These are phyloP conservation scores for Pisolithus sp. DNA, from an alignment of 768 basidiomycete species.

Conservation along the genomic window DNA sequence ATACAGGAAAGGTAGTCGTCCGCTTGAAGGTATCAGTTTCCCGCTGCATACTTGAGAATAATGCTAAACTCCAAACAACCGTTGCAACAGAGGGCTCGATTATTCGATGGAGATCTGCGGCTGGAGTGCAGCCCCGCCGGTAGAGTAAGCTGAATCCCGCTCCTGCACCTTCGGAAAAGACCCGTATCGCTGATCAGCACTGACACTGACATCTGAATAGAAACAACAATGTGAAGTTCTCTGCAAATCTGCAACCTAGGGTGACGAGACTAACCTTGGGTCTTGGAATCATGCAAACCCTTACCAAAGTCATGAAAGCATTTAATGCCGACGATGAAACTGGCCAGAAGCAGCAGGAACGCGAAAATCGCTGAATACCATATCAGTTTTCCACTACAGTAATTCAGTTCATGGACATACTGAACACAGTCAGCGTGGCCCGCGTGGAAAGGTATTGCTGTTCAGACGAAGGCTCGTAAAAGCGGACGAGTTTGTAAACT, in stretches of 20 bases:
- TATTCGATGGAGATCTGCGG: conserved; percentile 77
- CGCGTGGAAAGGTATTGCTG: conserved; percentile 63
- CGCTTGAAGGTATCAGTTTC: too few relatives aligned
- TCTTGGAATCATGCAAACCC: conserved; percentile 69
- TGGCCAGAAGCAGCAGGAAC: conserved; percentile 66
- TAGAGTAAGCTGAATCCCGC: conserved; percentile 40
- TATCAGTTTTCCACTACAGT: neutral
- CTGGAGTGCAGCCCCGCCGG: conserved; percentile 46
- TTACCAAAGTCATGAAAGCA: conserved; percentile 81
- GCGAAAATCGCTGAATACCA: conserved; percentile 56
- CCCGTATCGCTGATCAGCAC: conserved; percentile 40
- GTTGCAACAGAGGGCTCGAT: conserved; percentile 7
- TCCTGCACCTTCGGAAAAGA: conserved; percentile 34
- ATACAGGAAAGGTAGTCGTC: too few relatives aligned
- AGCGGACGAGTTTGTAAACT: conserved; percentile 85
- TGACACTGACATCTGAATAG: conserved; percentile 35
- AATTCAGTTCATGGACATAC: conserved; percentile 35
- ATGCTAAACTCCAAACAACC: too few relatives aligned
- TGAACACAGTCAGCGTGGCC: conserved; percentile 75
- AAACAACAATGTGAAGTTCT: too few relatives aligned
- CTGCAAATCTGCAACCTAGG: conserved; percentile 1
- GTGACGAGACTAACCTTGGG: conserved; percentile 55
- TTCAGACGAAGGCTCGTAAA: conserved; percentile 58
- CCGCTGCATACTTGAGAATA: too few relatives aligned
- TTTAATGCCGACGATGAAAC: conserved; percentile 69